A percentile compares a stretch with the other conserved stretches of the same genome.
phyloP scores from a whole-genome alignment of 169 alveolate species.

The Eimeria mitis region DNA sequence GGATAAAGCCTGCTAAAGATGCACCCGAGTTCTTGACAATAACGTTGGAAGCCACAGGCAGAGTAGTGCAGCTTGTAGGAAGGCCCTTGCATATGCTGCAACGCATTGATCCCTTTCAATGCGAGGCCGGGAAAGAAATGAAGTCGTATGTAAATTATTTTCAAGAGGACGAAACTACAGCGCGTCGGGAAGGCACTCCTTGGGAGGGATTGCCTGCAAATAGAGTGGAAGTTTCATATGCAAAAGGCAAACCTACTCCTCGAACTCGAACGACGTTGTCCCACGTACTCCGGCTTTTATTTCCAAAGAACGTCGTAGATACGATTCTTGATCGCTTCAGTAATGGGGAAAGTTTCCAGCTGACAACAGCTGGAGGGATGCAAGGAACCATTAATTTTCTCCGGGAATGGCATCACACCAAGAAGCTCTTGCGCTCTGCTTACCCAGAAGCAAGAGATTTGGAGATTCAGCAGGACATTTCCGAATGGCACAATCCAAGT shows the following conservation, averaged over 20 bases:
- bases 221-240: constrained; percentile 30
- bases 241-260: neutral
- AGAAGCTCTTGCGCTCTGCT: constrained; percentile 29
- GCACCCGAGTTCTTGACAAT: constrained; percentile 13
- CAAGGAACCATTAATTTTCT: constrained; percentile 24
- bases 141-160: constrained; percentile 17
- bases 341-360: constrained; percentile 17
- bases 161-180: neutral
- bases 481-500: constrained; percentile 15
- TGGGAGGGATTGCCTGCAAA: constrained; percentile 37
- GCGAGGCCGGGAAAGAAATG: constrained; percentile 4
- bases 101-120: constrained; percentile 34
- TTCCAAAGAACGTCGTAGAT: constrained; percentile 21
- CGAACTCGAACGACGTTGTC: neutral
- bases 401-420: constrained; percentile 26
- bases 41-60: constrained; percentile 4
- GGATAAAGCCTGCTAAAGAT: neutral
- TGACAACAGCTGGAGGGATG: constrained; percentile 16
- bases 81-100: constrained; percentile 64
- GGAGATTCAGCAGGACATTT: constrained; percentile 21
- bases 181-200: constrained; percentile 18
- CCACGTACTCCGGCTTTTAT: constrained; percentile 31
- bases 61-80: constrained; percentile 15
- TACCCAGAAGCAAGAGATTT: constrained; percentile 36
- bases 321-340: constrained; percentile 11